phyloP scores from a whole-genome alignment of 1,284 basidiomycete species.

The Ganoderma multipileum region DNA sequence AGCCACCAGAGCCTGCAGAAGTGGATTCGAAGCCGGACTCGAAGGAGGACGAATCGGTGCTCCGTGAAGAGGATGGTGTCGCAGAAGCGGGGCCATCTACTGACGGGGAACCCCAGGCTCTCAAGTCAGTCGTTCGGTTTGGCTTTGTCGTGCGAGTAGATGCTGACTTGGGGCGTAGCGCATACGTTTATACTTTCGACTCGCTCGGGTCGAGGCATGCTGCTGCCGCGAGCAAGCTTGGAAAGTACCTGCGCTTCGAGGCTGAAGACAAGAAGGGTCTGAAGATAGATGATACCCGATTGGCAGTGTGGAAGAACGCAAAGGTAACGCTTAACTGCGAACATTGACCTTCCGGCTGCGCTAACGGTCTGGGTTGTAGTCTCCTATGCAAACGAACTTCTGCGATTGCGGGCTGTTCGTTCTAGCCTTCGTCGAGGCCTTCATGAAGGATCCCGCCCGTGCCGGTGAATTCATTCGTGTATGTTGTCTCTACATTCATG shows the following conservation, averaged over 20 bases:
- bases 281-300: slow-evolving; percentile 45
- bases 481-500: slow-evolving; percentile 25
- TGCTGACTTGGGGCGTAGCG: slow-evolving; percentile 48
- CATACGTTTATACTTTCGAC: slow-evolving; percentile 87
- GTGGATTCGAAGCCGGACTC: neutral
- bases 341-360: neutral
- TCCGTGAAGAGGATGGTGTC: neutral
- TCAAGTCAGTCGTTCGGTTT: slow-evolving; percentile 13
- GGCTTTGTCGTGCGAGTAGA: neutral
- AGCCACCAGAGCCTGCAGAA: neutral
- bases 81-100: neutral
- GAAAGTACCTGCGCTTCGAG: slow-evolving; percentile 78
- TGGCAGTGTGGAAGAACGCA: slow-evolving; percentile 52
- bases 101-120: neutral
- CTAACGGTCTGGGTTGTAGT: slow-evolving; percentile 47
- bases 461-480: slow-evolving; percentile 57
- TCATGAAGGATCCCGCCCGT: slow-evolving; percentile 63
- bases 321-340: slow-evolving; percentile 44
- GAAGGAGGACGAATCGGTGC: neutral
- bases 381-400: slow-evolving; percentile 83
- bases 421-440: slow-evolving; percentile 79
- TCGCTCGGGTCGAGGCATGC: slow-evolving; percentile 80
- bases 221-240: slow-evolving; percentile 67
- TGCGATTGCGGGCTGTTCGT: slow-evolving; percentile 89
- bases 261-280: slow-evolving; percentile 77